Base-by-base conservation (phyloP, 768 basidiomycete species). In the Suillus lakei region DNA sequence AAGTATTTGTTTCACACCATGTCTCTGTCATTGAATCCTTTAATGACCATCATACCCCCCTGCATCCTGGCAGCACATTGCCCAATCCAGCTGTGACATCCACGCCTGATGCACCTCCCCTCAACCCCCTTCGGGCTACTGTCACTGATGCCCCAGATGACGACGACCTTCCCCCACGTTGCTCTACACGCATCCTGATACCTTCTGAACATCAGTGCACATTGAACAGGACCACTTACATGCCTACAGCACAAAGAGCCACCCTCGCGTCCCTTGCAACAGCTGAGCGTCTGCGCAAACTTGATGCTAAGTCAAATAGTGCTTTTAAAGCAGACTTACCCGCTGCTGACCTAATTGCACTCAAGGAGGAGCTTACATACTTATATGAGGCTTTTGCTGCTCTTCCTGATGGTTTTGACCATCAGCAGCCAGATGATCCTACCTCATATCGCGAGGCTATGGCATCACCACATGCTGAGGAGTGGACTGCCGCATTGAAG, bases 401-500 rank as follows among this genome's bases (percentile, higher is more conserved):
- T 2, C 4, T 58, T 4, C 55, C 55, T 38, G 32, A 13, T 4
- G 23, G 10, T 7, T 15, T 58, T 34, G 55, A 6, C 6, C 23
- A 54, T 39, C 12, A 39, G 39, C 70, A 62, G n/a, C 58, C 44
- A 1, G 68, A 66, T 32, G 71, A 74, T 26, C 74, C 74, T 0
- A 30, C 58, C 2, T 64, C 68, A 0, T 67, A 66, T 30, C 15
- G 32, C 1, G 71, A 74, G 7, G 73, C 74, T 6, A 63, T 74
- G 56, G 61, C 51, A 2, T 62, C 58, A 4, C 67, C 67, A 0
- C 67, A 72, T 18, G 43, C 62, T 2, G 30, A 60, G 1, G 56
- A 73, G 38, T 78, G 76, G 77, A 53, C 16, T 71, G 73, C 5
- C 67, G 70, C 46, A 66, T 32, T 63, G 0, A 2, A 56, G 51